A percentile compares a stretch with the other conserved stretches of the same genome.
phyloP scores from a whole-genome alignment of 768 basidiomycete genomes.

The Suillus subalutaceus region DNA sequence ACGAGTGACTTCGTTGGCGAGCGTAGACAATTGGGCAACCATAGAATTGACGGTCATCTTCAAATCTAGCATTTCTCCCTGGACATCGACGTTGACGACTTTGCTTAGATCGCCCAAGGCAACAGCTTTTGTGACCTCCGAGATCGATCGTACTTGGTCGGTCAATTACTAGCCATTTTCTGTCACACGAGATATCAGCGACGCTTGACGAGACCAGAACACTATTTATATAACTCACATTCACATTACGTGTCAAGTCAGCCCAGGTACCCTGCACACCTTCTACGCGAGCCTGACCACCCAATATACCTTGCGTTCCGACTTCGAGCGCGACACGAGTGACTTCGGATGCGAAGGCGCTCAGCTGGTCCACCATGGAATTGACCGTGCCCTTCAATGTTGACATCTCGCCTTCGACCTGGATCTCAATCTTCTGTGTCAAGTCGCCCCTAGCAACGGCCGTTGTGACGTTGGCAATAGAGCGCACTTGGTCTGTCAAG shows the following conservation, averaged over 20 bases:
- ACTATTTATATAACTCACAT: conserved; percentile 50
- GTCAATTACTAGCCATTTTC: conserved; percentile 91
- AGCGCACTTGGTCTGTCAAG: conserved; percentile 79
- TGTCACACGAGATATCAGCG: conserved; percentile 28
- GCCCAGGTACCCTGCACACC: conserved; percentile 95
- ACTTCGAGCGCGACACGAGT: conserved; percentile 87
- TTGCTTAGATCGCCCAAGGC: conserved; percentile 83
- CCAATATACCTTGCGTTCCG: conserved; percentile 88
- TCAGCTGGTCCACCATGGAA: conserved; percentile 92
- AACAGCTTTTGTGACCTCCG: conserved; percentile 78
- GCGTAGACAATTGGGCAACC: conserved; percentile 71
- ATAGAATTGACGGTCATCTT: conserved; percentile 82
- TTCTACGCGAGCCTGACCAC: conserved; percentile 88
- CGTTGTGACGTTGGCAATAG: conserved; percentile 83
- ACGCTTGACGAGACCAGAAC: neutral
- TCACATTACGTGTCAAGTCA: conserved; percentile 87
- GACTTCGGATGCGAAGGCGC: conserved; percentile 84
- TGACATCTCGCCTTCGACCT: conserved; percentile 86
- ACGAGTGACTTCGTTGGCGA: conserved; percentile 85
- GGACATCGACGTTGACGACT: conserved; percentile 88
- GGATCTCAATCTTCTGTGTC: conserved; percentile 91
- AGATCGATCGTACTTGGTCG: conserved; percentile 89
- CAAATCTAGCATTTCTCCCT: conserved; percentile 90
- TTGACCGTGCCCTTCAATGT: conserved; percentile 85
- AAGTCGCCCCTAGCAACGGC: conserved; percentile 91